Base-by-base conservation (phyloP, 768 basidiomycete genomes). In the Tylopilus plumbeoviolaceoides region DNA sequence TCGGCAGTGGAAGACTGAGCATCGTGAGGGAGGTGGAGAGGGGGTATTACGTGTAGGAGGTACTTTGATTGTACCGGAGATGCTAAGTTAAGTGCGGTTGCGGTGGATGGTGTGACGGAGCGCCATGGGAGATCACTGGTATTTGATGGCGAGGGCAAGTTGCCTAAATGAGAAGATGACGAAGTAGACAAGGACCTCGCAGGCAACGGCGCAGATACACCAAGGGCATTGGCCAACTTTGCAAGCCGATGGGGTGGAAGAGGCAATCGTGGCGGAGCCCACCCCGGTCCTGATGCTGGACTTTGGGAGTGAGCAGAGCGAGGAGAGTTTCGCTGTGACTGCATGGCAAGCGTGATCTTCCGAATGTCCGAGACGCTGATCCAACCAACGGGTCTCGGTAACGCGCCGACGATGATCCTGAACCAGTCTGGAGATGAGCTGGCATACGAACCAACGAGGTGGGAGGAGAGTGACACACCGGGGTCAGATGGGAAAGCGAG, bases 41-140 rank as follows among this genome's bases (percentile, higher is more conserved):
- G 92, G 1, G 92, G 93, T 35, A 95, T 77, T 59, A 95, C 84
- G 65, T 95, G 91, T 28, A 95, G 76, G 35, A 95, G 75, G 62
- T 80, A 91, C 58, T 78, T 86, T 47, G 86, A 87, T 4, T 81
- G 76, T 5, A 76, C 54, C 20, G 67, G 60, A 31, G 72, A 60
- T 30, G 63, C 54, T 27, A 74, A 69, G 27, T 70, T 70, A 38
- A 78, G 74, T 5, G 76, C 67, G 23, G 74, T 68, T 5, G 65
- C 54, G 6, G 75, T 61, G 2, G 77, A 75, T 46, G 78, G 80
- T 5, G 78, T 83, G 30, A 75, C 77, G 35, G 79, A 79, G 54
- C 78, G 78, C 58, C 79, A 68, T 30, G 71, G 68, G 33, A 65
- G 62, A 62, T 81, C 68, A 39, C n/a, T n/a, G n/a, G 53, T 12